A percentile compares a stretch with the other conserved stretches of the same genome.
phyloP scores from a whole-genome alignment of 2,329 filamentous ascomycete genomes.

The Cercospora zeina region DNA sequence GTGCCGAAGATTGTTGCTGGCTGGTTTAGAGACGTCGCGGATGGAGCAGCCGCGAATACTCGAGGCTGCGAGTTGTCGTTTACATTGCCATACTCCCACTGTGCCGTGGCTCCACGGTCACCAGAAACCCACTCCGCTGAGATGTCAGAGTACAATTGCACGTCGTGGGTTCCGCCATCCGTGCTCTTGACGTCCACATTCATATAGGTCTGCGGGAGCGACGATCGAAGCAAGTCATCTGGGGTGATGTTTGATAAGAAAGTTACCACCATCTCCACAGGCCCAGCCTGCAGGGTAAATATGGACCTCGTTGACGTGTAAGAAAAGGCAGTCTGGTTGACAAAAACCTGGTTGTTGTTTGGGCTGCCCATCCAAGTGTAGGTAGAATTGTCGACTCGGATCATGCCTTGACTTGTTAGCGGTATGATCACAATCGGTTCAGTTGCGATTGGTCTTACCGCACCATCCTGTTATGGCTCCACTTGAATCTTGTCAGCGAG shows the following conservation, averaged over 20 bases:
- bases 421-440: background rate
- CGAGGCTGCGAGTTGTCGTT: slow-evolving; percentile 15
- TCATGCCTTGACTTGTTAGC: slow-evolving; percentile 47
- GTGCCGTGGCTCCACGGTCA: slow-evolving; percentile 54
- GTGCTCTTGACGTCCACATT: slow-evolving; percentile 62
- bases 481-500: slow-evolving; percentile 12
- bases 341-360: slow-evolving; percentile 46
- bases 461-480: slow-evolving; percentile 63
- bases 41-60: background rate
- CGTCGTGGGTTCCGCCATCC: slow-evolving; percentile 62
- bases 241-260: slow-evolving; percentile 21
- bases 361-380: slow-evolving; percentile 48
- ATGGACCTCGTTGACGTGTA: slow-evolving; percentile 72
- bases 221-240: slow-evolving; percentile 49
- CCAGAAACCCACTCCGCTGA: slow-evolving; percentile 72
- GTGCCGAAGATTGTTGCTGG: slow-evolving; percentile 24
- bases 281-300: slow-evolving; percentile 59
- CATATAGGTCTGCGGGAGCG: slow-evolving; percentile 69
- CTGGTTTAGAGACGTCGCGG: slow-evolving; percentile 16
- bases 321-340: slow-evolving; percentile 62
- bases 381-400: slow-evolving; percentile 64
- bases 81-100: slow-evolving; percentile 58
- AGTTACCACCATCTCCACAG: slow-evolving; percentile 24
- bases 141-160: slow-evolving; percentile 72
- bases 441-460: slow-evolving; percentile 37